These are phyloP conservation scores for Plasmodium inui DNA, from an alignment of 169 alveolate genomes.

Conservation along the genomic window DNA sequence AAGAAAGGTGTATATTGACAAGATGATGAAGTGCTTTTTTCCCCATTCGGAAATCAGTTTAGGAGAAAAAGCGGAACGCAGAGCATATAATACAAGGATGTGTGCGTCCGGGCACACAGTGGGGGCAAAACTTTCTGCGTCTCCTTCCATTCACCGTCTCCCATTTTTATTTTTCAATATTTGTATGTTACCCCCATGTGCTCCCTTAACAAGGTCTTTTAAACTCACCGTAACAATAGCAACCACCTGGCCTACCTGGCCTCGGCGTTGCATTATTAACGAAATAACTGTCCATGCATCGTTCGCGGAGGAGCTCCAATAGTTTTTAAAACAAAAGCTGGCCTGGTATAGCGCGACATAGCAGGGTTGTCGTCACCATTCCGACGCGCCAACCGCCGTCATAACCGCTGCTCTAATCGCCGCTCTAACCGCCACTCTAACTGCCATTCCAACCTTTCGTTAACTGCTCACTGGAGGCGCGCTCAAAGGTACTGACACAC, in stretches of 20 bases:
- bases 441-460: neutral
- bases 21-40: neutral
- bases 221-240: neutral
- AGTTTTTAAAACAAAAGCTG: neutral
- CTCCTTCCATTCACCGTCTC: neutral
- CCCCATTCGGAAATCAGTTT: neutral
- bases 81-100: neutral
- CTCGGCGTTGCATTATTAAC: neutral
- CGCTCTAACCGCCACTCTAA: neutral
- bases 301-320: neutral
- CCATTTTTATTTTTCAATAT: constrained; percentile 1
- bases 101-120: neutral
- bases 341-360: neutral
- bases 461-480: neutral
- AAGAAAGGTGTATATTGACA: neutral
- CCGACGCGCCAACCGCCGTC: neutral
- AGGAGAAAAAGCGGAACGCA: neutral
- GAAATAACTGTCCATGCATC: neutral
- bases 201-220: neutral
- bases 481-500: constrained; percentile 34
- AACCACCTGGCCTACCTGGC: neutral
- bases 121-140: neutral
- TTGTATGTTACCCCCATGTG: neutral
- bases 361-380: neutral
- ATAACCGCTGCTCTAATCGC: too few species aligned